phyloP scores from a whole-genome alignment of 495 filamentous ascomycete genomes.

The Lindgomyces ingoldianus region DNA sequence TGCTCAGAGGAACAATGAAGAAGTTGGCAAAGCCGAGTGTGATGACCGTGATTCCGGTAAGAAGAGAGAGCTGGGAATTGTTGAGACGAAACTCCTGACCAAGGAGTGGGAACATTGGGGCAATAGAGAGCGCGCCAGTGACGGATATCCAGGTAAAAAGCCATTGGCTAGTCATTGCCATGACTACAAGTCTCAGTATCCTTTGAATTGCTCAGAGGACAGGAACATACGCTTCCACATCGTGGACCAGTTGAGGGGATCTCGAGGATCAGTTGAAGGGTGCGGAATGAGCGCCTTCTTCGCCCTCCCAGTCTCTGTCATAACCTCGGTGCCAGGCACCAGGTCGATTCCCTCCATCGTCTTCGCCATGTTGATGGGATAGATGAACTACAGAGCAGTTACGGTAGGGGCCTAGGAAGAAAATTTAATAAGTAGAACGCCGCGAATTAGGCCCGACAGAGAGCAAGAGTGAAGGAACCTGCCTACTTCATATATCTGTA shows the following conservation, averaged over 20 bases:
- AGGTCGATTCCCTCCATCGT: constrained; percentile 48
- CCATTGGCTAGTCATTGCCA: constrained; percentile 45
- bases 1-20: constrained; percentile 60
- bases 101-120: constrained; percentile 59
- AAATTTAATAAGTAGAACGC: no score
- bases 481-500: neutral
- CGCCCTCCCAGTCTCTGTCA: constrained; percentile 51
- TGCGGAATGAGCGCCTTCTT: constrained; percentile 63
- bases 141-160: constrained; percentile 57
- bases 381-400: neutral
- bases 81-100: constrained; percentile 56
- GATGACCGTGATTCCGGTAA: constrained; percentile 64
- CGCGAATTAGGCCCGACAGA: no score
- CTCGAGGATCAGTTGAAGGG: constrained; percentile 63
- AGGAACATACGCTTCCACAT: constrained; percentile 58
- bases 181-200: no score
- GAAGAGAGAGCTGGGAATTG: constrained; percentile 52
- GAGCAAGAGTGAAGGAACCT: neutral
- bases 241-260: constrained; percentile 64
- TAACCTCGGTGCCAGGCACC: constrained; percentile 64
- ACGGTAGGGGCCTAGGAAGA: neutral
- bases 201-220: no score
- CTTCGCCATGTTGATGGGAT: neutral
- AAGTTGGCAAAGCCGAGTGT: constrained; percentile 63
- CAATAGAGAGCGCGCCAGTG: constrained; percentile 52